Evolutionary conservation across 306 rosid genomes (phyloP).

Genomic region (Lathyrus oleraceus): DNA sequence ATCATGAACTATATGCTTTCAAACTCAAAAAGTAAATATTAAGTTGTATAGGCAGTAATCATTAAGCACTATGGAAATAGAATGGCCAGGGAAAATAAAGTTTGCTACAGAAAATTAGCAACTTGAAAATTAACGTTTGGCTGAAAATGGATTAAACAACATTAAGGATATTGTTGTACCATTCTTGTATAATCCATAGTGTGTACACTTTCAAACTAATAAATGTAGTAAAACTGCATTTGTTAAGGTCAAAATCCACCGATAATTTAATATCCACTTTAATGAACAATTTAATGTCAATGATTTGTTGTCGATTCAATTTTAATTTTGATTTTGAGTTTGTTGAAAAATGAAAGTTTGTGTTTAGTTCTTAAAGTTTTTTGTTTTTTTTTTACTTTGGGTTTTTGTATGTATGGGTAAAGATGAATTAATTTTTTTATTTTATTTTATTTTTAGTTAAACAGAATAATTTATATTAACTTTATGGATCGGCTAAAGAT

Average conservation of each 20-base stretch:
- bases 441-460: too few relatives aligned
- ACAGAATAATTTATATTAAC: too few relatives aligned
- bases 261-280: background rate
- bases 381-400: too few relatives aligned
- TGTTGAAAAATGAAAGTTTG: too few relatives aligned
- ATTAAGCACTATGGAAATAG: background rate
- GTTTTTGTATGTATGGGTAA: too few relatives aligned
- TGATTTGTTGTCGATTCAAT: too few relatives aligned
- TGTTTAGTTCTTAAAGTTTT: too few relatives aligned
- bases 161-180: conserved; percentile 11
- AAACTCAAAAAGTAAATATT: background rate
- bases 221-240: background rate
- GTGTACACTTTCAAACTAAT: conserved; percentile 13
- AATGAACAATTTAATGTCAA: too few relatives aligned
- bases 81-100: background rate
- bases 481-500: too few relatives aligned
- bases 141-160: conserved; percentile 14
- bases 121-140: conserved; percentile 10
- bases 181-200: conserved; percentile 17
- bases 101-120: background rate
- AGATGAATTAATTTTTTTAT: too few relatives aligned
- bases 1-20: background rate
- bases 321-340: too few relatives aligned
- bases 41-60: background rate
- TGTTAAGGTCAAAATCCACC: conserved; percentile 11